Conservation (phyloP, 257 asterid genomes). For the Solanum tacnaense region DNA sequence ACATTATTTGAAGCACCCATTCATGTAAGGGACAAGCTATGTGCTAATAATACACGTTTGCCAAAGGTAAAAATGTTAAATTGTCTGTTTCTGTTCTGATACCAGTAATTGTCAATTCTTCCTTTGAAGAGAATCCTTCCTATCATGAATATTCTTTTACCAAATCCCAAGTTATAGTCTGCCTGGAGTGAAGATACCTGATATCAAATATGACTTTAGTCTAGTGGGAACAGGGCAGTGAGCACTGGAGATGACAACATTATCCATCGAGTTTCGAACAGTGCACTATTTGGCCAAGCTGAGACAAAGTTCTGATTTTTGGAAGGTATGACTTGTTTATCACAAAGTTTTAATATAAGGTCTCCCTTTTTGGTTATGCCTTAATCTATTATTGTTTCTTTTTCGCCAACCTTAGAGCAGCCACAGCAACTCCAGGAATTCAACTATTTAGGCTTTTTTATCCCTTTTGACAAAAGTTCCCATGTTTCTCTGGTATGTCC, state of each 20-base stretch:
- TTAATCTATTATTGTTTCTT: neutral
- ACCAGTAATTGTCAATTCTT: neutral
- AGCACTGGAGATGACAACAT: neutral
- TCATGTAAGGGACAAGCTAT: neutral
- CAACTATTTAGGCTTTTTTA: neutral
- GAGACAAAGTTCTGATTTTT: neutral
- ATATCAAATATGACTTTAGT: neutral
- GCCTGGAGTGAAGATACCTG: slow-evolving; percentile 17
- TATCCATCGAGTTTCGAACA: neutral
- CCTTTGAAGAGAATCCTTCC: slow-evolving; percentile 21
- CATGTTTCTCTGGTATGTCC: neutral
- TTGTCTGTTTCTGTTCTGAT: neutral
- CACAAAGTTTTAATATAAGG: neutral
- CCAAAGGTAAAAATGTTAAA: neutral
- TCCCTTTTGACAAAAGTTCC: neutral
- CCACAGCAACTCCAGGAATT: neutral
- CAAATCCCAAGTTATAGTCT: slow-evolving; percentile 15
- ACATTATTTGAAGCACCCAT: neutral
- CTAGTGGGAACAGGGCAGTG: neutral
- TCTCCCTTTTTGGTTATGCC: neutral
- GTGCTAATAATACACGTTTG: neutral
- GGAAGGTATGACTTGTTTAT: neutral
- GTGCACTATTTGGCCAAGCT: neutral
- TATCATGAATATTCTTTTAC: slow-evolving; percentile 9
- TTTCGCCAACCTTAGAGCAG: neutral